A percentile compares a stretch with the other conserved stretches of the same genome.
Evolutionary conservation across 1,284 basidiomycete genomes (phyloP).

Genomic region (Somion occarium): DNA sequence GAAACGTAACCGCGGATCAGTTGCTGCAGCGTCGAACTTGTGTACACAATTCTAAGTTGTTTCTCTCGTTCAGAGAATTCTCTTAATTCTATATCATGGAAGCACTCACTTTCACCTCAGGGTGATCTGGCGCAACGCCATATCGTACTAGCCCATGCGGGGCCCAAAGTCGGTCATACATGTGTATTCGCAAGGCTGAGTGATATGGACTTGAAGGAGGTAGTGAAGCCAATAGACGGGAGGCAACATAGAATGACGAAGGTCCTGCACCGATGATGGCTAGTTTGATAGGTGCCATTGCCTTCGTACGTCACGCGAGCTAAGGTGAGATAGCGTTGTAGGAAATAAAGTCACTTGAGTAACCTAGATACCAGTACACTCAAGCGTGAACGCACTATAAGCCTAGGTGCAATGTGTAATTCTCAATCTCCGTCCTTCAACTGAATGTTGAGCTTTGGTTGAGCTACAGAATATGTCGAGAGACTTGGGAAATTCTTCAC

Average conservation of each 20-base stretch:
- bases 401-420: too few species aligned
- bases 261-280: constrained; percentile 90
- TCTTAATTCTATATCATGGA: not conserved
- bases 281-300: constrained; percentile 47
- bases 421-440: too few species aligned
- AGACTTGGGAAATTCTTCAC: too few species aligned
- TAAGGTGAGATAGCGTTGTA: not conserved
- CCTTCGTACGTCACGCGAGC: too few species aligned
- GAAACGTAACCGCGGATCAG: constrained; percentile 77
- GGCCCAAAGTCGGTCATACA: constrained; percentile 92
- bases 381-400: too few species aligned
- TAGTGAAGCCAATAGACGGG: constrained; percentile 67
- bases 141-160: constrained; percentile 95
- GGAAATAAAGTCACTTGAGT: too few species aligned
- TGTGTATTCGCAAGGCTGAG: constrained; percentile 62
- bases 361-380: too few species aligned
- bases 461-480: too few species aligned
- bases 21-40: constrained; percentile 82
- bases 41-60: constrained; percentile 85
- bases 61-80: not conserved
- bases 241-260: constrained; percentile 93
- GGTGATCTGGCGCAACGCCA: constrained; percentile 98
- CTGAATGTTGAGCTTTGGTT: too few species aligned
- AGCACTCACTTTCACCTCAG: constrained; percentile 86
- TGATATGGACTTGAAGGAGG: constrained; percentile 37